phyloP scores from a whole-genome alignment of 129 eudicot genomes.

The Tanacetum coccineum region DNA sequence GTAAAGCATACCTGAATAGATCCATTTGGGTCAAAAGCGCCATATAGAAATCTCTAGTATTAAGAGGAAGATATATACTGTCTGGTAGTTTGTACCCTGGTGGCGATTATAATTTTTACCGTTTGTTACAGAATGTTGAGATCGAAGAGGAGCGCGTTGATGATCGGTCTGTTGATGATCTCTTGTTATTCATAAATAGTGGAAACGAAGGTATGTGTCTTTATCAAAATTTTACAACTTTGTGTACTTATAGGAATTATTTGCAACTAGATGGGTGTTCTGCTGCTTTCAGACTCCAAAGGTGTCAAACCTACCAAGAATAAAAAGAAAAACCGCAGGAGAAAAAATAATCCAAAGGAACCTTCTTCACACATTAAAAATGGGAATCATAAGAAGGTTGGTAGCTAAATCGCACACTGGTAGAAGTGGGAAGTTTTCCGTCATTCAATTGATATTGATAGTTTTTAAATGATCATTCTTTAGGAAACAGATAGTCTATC shows the following conservation, averaged over 20 bases:
- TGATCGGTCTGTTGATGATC: slow-evolving; percentile 82
- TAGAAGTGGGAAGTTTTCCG: not conserved
- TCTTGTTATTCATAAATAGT: slow-evolving; percentile 69
- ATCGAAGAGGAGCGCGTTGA: slow-evolving; percentile 57
- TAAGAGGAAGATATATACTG: too few relatives aligned
- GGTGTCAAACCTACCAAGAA: slow-evolving; percentile 42
- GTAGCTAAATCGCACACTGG: not conserved
- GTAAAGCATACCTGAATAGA: not conserved
- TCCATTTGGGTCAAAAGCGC: not conserved
- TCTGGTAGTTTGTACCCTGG: too few relatives aligned
- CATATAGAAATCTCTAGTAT: not conserved
- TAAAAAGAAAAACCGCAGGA: slow-evolving; percentile 60
- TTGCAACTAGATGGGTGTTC: slow-evolving; percentile 12
- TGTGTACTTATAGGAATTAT: not conserved
- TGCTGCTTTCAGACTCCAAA: slow-evolving; percentile 48
- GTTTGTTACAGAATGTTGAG: slow-evolving; percentile 42
- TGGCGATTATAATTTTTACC: not conserved
- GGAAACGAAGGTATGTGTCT: slow-evolving; percentile 52
- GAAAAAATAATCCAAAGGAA: slow-evolving; percentile 43
- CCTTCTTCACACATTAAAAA: slow-evolving; percentile 30
- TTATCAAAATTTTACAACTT: not conserved
- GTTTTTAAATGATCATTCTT: not conserved
- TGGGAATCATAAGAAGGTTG: slow-evolving; percentile 47
- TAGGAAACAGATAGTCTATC: slow-evolving; percentile 36
- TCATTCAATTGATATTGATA: not conserved